Evolutionary conservation across 2,329 filamentous ascomycete genomes (phyloP).

Genomic region (Alternaria burnsii): DNA sequence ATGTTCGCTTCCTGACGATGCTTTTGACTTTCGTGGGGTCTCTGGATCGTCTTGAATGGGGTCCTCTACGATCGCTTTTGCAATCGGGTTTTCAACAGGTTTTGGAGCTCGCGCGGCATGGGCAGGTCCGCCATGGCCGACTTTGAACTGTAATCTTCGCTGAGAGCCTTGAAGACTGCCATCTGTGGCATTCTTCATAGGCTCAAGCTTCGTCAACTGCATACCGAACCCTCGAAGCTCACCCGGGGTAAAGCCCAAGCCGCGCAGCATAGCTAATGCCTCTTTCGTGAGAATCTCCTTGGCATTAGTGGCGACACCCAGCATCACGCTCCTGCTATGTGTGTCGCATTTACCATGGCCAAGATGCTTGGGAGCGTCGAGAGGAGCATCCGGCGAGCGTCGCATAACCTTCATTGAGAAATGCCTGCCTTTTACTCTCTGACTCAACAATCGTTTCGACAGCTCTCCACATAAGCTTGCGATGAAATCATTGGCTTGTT

Average conservation of each 20-base stretch:
- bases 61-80: conserved; percentile 43
- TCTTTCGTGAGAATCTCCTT: conserved; percentile 78
- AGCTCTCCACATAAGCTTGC: conserved; percentile 85
- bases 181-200: conserved; percentile 68
- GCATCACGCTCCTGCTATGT: conserved; percentile 84
- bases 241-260: conserved; percentile 84
- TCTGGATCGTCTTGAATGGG: conserved; percentile 58
- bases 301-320: conserved; percentile 85
- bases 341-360: conserved; percentile 95
- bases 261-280: conserved; percentile 81
- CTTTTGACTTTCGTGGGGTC: conserved; percentile 49
- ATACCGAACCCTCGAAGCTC: conserved; percentile 93
- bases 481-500: conserved; percentile 94
- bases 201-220: conserved; percentile 91
- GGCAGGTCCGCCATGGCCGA: conserved; percentile 54
- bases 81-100: conserved; percentile 19
- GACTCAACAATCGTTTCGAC: conserved; percentile 79
- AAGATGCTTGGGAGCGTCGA: conserved; percentile 91
- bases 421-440: conserved; percentile 85
- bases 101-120: conserved; percentile 24
- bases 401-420: conserved; percentile 96
- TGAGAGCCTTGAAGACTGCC: conserved; percentile 75
- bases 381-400: conserved; percentile 81
- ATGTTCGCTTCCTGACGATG: conserved; percentile 36
- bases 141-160: conserved; percentile 76